A percentile compares a stretch with the other conserved stretches of the same genome.
phyloP scores from a whole-genome alignment of 768 basidiomycete genomes.

The Cubamyces sp. region DNA sequence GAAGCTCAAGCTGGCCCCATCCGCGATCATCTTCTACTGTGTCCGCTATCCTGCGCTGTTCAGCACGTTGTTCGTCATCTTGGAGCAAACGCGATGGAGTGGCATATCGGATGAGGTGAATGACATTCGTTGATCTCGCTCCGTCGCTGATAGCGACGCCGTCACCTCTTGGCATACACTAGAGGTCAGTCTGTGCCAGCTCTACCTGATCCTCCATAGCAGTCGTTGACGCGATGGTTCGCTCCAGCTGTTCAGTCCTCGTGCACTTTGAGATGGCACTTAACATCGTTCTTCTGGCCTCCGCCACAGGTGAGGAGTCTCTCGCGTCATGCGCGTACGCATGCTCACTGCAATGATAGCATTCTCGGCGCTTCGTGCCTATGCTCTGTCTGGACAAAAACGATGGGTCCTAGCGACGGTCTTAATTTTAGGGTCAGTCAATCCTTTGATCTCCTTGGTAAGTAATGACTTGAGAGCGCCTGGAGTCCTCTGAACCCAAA shows the following conservation, averaged over 20 bases:
- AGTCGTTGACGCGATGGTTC: background rate
- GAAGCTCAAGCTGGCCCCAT: background rate
- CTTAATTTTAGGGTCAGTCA: background rate
- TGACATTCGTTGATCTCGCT: background rate
- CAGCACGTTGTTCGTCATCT: conserved; percentile 1
- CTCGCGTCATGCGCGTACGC: background rate
- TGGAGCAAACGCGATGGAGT: conserved; percentile 7
- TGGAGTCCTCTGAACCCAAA: background rate
- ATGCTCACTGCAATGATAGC: background rate
- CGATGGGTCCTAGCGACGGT: background rate
- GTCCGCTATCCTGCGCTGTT: conserved; percentile 8
- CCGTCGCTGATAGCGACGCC: too few species aligned
- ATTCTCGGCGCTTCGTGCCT: conserved; percentile 7
- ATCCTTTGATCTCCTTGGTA: background rate
- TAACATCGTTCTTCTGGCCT: background rate
- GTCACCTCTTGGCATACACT: too few species aligned
- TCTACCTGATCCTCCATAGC: background rate
- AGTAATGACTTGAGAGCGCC: background rate
- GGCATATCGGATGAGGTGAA: conserved; percentile 4
- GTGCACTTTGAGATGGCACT: conserved; percentile 3
- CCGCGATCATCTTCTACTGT: conserved; percentile 2
- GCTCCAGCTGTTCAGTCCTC: background rate
- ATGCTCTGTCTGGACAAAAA: background rate
- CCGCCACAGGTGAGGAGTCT: background rate
- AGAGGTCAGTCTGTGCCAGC: too few species aligned